Conservation (phyloP, 768 basidiomycete species). For the Leccinum obscurum region DNA sequence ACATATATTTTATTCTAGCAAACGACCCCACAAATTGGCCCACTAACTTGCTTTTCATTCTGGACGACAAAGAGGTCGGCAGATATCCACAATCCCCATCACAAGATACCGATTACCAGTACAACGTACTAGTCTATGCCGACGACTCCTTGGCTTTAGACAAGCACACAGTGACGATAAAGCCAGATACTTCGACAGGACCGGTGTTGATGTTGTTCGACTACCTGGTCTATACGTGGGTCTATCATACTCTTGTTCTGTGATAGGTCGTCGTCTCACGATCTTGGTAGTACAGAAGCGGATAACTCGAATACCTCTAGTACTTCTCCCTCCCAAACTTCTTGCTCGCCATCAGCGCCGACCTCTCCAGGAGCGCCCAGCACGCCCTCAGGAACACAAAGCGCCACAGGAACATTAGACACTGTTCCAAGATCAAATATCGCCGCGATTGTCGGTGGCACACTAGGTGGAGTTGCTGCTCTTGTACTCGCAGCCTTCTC, state of each 20-base stretch:
- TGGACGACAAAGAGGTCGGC: slow-evolving; percentile 1
- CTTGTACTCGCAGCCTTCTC: background rate
- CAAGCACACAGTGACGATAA: slow-evolving; percentile 10
- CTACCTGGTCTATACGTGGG: slow-evolving; percentile 17
- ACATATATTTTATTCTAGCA: slow-evolving; percentile 20
- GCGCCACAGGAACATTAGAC: background rate
- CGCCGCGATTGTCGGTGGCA: slow-evolving; percentile 14
- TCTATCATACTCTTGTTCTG: background rate
- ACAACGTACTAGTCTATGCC: slow-evolving; percentile 15
- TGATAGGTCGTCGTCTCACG: background rate
- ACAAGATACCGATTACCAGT: slow-evolving; percentile 7
- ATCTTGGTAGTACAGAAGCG: background rate
- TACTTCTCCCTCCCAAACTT: background rate
- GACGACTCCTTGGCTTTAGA: slow-evolving; percentile 11
- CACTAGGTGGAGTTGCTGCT: slow-evolving; percentile 1
- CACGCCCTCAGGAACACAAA: background rate
- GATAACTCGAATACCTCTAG: background rate
- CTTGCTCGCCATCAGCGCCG: too few relatives aligned
- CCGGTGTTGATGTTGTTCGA: slow-evolving; percentile 17
- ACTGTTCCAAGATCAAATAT: background rate
- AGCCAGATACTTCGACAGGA: background rate
- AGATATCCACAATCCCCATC: slow-evolving; percentile 5
- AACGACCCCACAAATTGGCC: slow-evolving; percentile 1
- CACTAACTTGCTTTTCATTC: slow-evolving; percentile 6
- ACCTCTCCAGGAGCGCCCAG: background rate